Percentiles rank a stretch among this genome's conserved stretches.
Evolutionary conservation across 768 basidiomycete genomes (phyloP).

Genomic region (Auricularia sp.): DNA sequence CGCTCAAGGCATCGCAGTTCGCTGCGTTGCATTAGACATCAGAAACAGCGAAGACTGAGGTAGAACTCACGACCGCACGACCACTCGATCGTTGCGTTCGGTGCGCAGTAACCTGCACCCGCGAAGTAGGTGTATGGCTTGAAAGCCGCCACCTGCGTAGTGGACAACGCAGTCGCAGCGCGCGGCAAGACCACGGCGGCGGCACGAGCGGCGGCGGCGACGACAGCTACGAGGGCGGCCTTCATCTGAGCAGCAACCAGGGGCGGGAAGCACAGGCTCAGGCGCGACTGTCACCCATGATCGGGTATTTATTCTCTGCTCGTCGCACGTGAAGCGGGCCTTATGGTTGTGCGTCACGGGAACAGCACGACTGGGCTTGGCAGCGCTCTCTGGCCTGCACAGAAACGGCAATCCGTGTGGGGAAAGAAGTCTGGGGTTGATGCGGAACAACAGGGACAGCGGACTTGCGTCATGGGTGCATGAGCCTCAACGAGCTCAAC

Average conservation of each 20-base stretch:
- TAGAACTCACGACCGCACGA: conserved; percentile 38
- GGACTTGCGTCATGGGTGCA: too few species aligned
- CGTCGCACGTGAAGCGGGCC: too few species aligned
- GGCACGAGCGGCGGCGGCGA: background rate
- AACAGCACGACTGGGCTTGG: too few species aligned
- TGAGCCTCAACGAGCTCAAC: too few species aligned
- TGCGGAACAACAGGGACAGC: too few species aligned
- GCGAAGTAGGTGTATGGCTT: conserved; percentile 43
- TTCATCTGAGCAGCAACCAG: background rate
- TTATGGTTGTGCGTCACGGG: too few species aligned
- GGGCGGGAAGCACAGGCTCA: too few species aligned
- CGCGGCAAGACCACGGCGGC: background rate
- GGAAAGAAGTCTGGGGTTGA: too few species aligned
- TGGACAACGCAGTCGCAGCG: background rate
- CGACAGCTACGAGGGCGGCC: background rate
- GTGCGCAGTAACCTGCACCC: conserved; percentile 39
- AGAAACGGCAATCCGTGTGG: too few species aligned
- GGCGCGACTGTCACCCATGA: too few species aligned
- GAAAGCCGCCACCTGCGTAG: conserved; percentile 32
- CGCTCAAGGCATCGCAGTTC: conserved; percentile 38
- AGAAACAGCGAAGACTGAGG: background rate
- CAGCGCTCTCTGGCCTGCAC: too few species aligned
- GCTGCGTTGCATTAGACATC: conserved; percentile 16
- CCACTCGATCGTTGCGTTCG: conserved; percentile 37
- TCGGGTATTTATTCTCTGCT: too few species aligned